Percentiles rank a stretch among this genome's conserved stretches.
phyloP scores from a whole-genome alignment of 2,329 filamentous ascomycete species.

The Ophiognomonia clavigignenti-juglandacearum region DNA sequence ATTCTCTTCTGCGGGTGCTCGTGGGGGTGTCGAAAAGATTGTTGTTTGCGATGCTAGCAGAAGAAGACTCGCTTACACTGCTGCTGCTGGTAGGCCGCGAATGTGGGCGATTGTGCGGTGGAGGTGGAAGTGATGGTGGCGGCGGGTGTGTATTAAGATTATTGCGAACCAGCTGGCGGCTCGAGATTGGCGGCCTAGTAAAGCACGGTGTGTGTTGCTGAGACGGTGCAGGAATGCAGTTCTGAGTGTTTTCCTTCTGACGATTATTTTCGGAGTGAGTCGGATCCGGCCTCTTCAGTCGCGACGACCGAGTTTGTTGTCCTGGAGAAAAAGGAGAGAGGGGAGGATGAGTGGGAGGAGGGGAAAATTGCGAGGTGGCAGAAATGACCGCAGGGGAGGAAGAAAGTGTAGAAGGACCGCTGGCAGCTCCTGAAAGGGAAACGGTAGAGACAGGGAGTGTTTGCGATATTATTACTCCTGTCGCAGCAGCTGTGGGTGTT shows the following conservation, averaged over 20 bases:
- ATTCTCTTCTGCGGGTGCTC: background rate
- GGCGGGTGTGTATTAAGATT: background rate
- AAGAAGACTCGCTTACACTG: too few relatives aligned
- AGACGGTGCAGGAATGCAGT: background rate
- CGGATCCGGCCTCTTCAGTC: background rate
- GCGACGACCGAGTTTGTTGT: background rate
- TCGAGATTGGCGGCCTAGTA: background rate
- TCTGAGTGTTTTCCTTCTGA: background rate
- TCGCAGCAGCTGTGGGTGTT: background rate
- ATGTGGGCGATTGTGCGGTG: background rate
- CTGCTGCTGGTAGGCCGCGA: background rate
- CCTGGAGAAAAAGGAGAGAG: background rate
- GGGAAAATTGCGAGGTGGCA: too few relatives aligned
- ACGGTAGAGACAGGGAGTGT: background rate
- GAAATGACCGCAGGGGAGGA: too few relatives aligned
- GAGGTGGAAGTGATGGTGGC: background rate
- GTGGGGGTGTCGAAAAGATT: background rate
- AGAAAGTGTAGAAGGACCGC: background rate
- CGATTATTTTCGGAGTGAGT: background rate
- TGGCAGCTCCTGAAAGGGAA: background rate
- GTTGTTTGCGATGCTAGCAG: background rate
- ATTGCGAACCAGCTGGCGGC: background rate
- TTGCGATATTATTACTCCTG: background rate
- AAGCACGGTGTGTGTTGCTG: background rate
- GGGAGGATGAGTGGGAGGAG: background rate